Conservation (phyloP, 352 stramenopile genomes). For the Globisporangium emineosum region DNA sequence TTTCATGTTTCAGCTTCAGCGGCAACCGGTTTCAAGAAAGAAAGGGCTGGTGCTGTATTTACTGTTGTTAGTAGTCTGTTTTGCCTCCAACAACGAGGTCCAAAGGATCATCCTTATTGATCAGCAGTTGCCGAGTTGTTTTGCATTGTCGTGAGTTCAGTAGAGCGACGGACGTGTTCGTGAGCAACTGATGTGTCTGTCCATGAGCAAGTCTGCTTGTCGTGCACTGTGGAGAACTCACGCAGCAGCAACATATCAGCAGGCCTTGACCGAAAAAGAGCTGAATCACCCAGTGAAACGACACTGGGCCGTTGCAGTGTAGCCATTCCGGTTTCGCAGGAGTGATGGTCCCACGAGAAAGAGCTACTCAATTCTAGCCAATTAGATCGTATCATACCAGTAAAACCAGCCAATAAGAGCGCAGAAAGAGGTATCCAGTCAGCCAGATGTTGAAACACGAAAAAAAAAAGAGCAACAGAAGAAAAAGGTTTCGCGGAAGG, state of each 20-base stretch:
- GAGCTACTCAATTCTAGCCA: neutral
- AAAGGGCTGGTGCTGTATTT: neutral
- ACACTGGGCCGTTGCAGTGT: slow-evolving; percentile 3
- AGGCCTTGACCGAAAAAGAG: slow-evolving; percentile 4
- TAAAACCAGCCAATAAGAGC: neutral
- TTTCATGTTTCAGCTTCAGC: neutral
- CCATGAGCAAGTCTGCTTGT: no score
- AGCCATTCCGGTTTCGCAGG: neutral
- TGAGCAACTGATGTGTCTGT: no score
- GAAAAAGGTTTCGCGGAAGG: slow-evolving; percentile 1
- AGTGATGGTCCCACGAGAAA: slow-evolving; percentile 9
- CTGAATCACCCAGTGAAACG: no score
- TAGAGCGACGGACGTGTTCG: no score
- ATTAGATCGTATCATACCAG: neutral
- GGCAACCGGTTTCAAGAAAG: neutral
- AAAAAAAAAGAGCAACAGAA: neutral
- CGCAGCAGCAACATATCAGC: no score
- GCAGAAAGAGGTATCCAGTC: neutral
- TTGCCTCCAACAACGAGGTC: no score
- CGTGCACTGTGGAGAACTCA: no score
- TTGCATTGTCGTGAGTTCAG: no score
- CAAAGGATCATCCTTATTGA: no score
- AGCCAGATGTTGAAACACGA: neutral
- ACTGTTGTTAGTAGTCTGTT: neutral
- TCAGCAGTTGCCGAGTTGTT: no score